Percentiles rank a stretch among this genome's conserved stretches.
Evolutionary conservation across 208 protist genomes (phyloP).

Genomic region (Leishmania braziliensis): DNA sequence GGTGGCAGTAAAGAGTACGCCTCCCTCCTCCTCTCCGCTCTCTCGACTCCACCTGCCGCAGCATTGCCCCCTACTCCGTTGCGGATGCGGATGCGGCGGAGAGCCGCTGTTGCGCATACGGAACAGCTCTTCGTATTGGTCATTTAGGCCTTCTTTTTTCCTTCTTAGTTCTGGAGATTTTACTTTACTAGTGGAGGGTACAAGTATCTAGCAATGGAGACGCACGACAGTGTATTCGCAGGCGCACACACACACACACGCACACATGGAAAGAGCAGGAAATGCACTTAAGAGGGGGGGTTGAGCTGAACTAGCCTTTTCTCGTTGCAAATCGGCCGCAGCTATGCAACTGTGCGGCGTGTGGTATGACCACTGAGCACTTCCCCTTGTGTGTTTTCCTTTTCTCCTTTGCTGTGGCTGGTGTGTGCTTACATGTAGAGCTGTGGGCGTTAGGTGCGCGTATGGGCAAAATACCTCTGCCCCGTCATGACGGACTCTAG

Average conservation of each 20-base stretch:
- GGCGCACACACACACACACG: neutral
- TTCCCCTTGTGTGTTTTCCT: neutral
- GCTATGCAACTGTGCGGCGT: neutral
- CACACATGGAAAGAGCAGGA: neutral
- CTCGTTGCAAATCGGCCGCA: neutral
- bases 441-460: neutral
- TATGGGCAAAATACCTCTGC: neutral
- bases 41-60: neutral
- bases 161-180: neutral
- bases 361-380: neutral
- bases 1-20: neutral
- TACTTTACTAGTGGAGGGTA: neutral
- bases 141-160: too few species aligned
- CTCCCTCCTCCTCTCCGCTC: neutral
- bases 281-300: neutral
- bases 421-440: neutral
- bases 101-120: neutral
- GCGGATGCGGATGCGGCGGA: neutral
- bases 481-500: neutral
- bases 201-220: conserved; percentile 2
- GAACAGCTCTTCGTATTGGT: neutral
- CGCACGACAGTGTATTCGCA: neutral
- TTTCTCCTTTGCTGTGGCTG: neutral
- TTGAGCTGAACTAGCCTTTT: neutral
- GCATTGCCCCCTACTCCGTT: neutral